Evolutionary conservation across 768 basidiomycete genomes (phyloP), one percentile per base, ranked within the genome.

Genomic region (Macrolepiota dolichaula): DNA sequence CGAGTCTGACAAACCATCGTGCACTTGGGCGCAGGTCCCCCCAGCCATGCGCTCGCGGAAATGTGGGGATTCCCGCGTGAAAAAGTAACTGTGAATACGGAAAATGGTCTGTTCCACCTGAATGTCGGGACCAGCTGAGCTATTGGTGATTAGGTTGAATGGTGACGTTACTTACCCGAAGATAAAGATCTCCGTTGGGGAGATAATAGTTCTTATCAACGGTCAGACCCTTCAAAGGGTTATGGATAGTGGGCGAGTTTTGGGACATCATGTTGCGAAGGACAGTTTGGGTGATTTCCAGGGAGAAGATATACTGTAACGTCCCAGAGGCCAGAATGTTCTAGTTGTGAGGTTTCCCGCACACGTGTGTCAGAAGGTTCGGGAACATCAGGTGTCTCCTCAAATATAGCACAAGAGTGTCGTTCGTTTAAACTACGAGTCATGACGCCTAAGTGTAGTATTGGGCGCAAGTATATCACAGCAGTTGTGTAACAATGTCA

Each of bases 51-150:
- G 42, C n/a, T 71, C 70, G 2, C 68, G 68, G 65, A 85, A 86
- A 13, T 72, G 71, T 0, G 74, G 57, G 0, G 85, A 86, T 27
- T 87, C 85, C 0, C 85, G 68, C 1, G 70, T 69, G 40, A 88
- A 84, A 32, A 87, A 85, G 35, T 79, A 82, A 0, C 77, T 75
- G 51, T 87, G 86, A 0, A 86, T 75, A 0, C 79, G 69, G 59
- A 83, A 88, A 0, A 83, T 65, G 3, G 71, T 73, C 44, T 80
- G 76, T 29, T 80, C 79, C 13, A 81, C 80, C 85, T 69, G 25
- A 9, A 24, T 47, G 56, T 4, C 25, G 1, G 29, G 7, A 32
- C 7, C 40, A 6, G 15, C 11, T 22, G 4, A 17, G 42, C 19
- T 19, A 44, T 15, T 17, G 40, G n/a, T 44, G 42, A 3, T 44